Evolutionary conservation across 495 filamentous ascomycete genomes (phyloP), one percentile per base, ranked within the genome.

Genomic region (Xylaria acuta): DNA sequence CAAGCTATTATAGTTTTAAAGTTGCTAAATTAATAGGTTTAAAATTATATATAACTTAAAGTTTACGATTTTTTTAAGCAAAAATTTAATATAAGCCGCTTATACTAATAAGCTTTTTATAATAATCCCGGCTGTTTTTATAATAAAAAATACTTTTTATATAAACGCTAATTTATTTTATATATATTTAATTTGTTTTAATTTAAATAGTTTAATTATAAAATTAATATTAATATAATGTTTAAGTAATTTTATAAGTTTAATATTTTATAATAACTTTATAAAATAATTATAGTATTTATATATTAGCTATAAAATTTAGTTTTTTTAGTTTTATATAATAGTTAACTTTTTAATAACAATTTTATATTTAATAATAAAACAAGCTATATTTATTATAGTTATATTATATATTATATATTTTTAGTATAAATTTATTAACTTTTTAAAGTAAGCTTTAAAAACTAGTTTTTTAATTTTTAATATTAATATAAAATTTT

Each of bases 161-260:
- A n/a, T n/a, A n/a, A n/a, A n/a, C n/a, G n/a, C n/a, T n/a, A n/a
- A n/a, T n/a, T n/a, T n/a, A n/a, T n/a, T n/a, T n/a, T n/a, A n/a
- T n/a, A n/a, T n/a, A n/a, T n/a, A n/a, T n/a, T n/a, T n/a, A n/a
- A n/a, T n/a, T n/a, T n/a, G n/a, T n/a, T n/a, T n/a, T n/a, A n/a
- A n/a, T n/a, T n/a, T n/a, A n/a, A n/a, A n/a, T n/a, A n/a, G n/a
- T n/a, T n/a, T n/a, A n/a, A n/a, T n/a, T n/a, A n/a, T n/a, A n/a
- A n/a, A n/a, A n/a, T n/a, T n/a, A n/a, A n/a, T 56, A 32, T 56
- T 56, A 56, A 56, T 56, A 27, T 56, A 27, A 56, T 56, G 6
- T 16, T 56, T 56, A 32, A 56, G 32, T 8, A 56, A 14, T 14
- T 56, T 14, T 7, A 16, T 56, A 32, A 16, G 12, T 56, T 56